Evolutionary conservation across 2,329 filamentous ascomycete genomes (phyloP).

Genomic region (Alternaria postmessia): DNA sequence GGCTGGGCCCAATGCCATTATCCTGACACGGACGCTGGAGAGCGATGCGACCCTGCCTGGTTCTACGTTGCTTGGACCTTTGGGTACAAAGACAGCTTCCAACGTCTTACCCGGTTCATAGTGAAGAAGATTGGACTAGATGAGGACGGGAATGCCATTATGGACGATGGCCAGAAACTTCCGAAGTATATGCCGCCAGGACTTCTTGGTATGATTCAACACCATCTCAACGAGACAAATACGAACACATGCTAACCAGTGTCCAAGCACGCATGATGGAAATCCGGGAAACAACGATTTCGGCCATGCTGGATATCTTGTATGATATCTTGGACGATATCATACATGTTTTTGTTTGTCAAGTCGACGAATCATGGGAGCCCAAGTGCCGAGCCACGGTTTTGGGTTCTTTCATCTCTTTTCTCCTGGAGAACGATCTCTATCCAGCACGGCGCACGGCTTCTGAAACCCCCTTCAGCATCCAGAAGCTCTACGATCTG

Average conservation of each 20-base stretch:
- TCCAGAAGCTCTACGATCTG: conserved; percentile 9
- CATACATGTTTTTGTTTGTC: conserved; percentile 13
- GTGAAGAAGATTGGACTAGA: conserved; percentile 12
- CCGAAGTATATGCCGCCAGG: conserved; percentile 15
- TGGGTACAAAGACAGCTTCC: conserved; percentile 24
- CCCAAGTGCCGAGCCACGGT: conserved; percentile 11
- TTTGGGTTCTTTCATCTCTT: conserved; percentile 11
- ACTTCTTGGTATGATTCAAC: conserved; percentile 11
- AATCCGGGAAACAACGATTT: conserved; percentile 9
- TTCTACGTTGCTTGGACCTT: conserved; percentile 28
- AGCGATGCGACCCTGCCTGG: conserved; percentile 15
- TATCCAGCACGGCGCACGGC: conserved; percentile 12
- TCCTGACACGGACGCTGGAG: conserved; percentile 10
- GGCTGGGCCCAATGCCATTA: conserved; percentile 17
- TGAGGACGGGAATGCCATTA: conserved; percentile 1
- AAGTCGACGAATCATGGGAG: conserved; percentile 10
- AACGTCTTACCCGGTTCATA: conserved; percentile 10
- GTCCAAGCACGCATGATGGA: conserved; percentile 12
- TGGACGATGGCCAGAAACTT: conserved; percentile 4
- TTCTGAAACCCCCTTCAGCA: conserved; percentile 14
- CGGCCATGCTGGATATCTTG: conserved; percentile 8
- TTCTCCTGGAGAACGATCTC: conserved; percentile 13
- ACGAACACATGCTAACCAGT: neutral
- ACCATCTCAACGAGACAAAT: neutral
- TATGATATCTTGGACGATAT: conserved; percentile 14